Base-by-base conservation (phyloP, 768 basidiomycete species). In the Filobasidium wieringae region DNA sequence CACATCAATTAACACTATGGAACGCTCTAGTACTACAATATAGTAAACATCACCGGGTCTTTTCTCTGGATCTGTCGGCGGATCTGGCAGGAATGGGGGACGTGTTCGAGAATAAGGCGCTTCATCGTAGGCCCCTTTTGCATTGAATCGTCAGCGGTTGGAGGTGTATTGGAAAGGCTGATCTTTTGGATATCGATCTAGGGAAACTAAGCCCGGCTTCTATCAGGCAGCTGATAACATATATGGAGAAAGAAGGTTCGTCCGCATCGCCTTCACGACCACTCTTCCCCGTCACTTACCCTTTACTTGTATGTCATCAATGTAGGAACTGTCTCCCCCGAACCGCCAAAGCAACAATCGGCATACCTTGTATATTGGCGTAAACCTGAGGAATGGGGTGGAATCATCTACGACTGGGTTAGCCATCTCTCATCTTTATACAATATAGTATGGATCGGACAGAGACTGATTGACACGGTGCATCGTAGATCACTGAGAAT, bases 341-440 rank as follows among this genome's bases (percentile, higher is more conserved):
- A 70, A 47, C 70, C 72, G 31, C 70, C 71, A 14, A 69, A 71
- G 55, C 69, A 69, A 47, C 67, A 66, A 9, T 45, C 60, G 12
- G 63, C 65, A n/a, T 71, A 66, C 55, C 59, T 74, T 27, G 61
- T 78, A 15, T 75, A 73, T 57, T 78, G 76, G 75, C 68, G 67
- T 6, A 72, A 69, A 61, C 75, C 76, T 1, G 74, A 73, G 8
- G 76, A 78, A 62, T 77, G 75, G 76, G 74, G 72, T 1, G 43
- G 63, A 14, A 31, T 69, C 11, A 76, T 78, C 19, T 74, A 77
- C 58, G 66, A 69, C 24, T 78, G 77, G 77, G 76, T 76, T 40
- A 55, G 74, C 54, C 29, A 8, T 15, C 37, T 11, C 37, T 40
- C 22, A 40, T 22, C 11, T 40, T 11, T 5, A 4, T 40, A 5